Base-by-base conservation (phyloP, 83 land plant genomes). In the Diphasiastrum complanatum region DNA sequence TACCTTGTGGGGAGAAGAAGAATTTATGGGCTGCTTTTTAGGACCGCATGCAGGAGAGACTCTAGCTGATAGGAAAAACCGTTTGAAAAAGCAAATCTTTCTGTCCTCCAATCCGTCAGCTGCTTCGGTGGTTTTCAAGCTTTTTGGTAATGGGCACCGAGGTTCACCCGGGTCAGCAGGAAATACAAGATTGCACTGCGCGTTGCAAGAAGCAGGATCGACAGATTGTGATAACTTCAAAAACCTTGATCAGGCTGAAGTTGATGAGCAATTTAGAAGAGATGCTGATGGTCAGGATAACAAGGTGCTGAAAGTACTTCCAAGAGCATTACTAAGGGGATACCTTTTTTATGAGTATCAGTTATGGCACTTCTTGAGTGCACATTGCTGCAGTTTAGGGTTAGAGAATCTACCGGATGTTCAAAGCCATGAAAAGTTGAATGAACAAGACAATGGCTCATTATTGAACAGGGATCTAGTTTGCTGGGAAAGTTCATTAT, bases 11-110 rank as follows among this genome's bases (percentile, higher is more conserved):
- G 14, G 14, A 10, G 20, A 11, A 49, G 68, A 69, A 28, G 40
- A 24, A 46, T 60, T 75, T 52, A 34, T 75, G n/a, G 75, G 75
- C 31, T 62, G 78, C 63, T 75, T 63, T 57, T 55, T 75, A 19
- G 78, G 78, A 14, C 78, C 78, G 10, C 78, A 75, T 52, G 57
- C 69, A n/a, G 78, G 75, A 32, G 78, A 75, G 60, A 75, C 78
- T 45, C 47, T 75, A 22, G 32, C 46, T 34, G 69, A 75, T 33
- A 58, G 78, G n/a, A 75, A 70, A 64, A 5, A 28, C 22, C 57
- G 78, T 16, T 43, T 75, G 6, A 41, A 48, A 32, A 70, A 75
- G 31, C 78, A 75, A 61, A 35, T 75, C 25, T 38, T 65, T 38
- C 76, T 75, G 14, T 64, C 78, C 0, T 37, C 45, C 6, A 70